A percentile compares a stretch with the other conserved stretches of the same genome.
Conservation (phyloP, 371 early-diverging fungal species). For the Mucor lusitanicus region DNA sequence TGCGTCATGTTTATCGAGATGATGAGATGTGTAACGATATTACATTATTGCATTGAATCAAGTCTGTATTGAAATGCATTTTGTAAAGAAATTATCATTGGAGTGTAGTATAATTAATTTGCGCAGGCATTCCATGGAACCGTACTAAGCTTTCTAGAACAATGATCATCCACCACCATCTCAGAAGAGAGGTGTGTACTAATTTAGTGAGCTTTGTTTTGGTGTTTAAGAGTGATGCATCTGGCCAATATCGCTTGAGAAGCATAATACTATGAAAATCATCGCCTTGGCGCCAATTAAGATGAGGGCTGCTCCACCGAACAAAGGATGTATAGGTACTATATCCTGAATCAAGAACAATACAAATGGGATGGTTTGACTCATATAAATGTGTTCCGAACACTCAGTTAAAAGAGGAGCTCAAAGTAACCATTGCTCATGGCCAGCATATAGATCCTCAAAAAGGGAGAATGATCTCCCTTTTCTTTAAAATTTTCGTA, state of each 20-base stretch:
- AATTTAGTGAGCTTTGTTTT: background rate
- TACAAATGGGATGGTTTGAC: background rate
- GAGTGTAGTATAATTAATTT: too few relatives aligned
- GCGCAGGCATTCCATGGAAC: background rate
- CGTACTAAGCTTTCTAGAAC: background rate
- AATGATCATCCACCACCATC: background rate
- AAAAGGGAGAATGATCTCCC: background rate
- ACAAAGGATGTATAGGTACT: background rate
- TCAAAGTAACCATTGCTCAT: background rate
- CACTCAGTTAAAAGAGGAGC: background rate
- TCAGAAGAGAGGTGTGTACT: background rate
- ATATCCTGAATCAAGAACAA: background rate
- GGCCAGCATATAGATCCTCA: too few relatives aligned
- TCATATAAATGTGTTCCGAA: background rate
- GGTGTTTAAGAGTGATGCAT: too few relatives aligned
- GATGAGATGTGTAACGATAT: too few relatives aligned
- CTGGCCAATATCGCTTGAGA: too few relatives aligned
- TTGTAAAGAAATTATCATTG: too few relatives aligned
- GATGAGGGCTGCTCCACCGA: too few relatives aligned
- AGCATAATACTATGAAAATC: too few relatives aligned
- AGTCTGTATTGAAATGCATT: too few relatives aligned
- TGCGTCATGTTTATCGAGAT: too few relatives aligned
- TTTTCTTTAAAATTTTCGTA: background rate
- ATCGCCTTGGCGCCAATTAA: too few relatives aligned
- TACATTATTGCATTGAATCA: too few relatives aligned